A percentile compares a stretch with the other conserved stretches of the same genome.
phyloP scores from a whole-genome alignment of 2,329 filamentous ascomycete genomes.

The Diaporthe capsici region DNA sequence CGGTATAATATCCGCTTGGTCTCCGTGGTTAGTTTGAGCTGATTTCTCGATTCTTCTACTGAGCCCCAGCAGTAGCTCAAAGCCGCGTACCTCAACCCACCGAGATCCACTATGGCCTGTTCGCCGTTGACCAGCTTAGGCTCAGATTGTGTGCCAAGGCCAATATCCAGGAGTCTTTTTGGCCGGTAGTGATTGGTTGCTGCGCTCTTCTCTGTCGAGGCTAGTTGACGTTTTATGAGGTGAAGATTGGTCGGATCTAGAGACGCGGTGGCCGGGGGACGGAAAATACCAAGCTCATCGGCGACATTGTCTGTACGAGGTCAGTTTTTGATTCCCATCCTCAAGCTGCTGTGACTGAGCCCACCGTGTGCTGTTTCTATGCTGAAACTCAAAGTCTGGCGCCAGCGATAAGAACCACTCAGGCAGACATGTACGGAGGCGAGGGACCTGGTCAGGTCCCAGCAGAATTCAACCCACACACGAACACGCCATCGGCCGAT shows the following conservation, averaged over 20 bases:
- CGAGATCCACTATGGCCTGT: not conserved
- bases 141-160: not conserved
- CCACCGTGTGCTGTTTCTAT: not conserved
- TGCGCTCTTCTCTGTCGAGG: not conserved
- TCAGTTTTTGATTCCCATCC: not conserved
- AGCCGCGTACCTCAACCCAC: not conserved
- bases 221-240: not conserved
- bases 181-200: not conserved
- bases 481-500: not conserved
- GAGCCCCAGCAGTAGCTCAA: slow-evolving; percentile 2
- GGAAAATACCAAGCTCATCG: not conserved
- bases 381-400: not conserved
- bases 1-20: not conserved
- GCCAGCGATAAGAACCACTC: not conserved
- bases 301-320: not conserved
- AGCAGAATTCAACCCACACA: not conserved
- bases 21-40: not conserved
- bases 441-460: not conserved
- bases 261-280: not conserved
- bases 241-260: not conserved
- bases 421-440: not conserved
- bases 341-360: not conserved
- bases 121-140: not conserved
- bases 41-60: not conserved
- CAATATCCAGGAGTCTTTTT: not conserved